Conservation (phyloP, 495 filamentous ascomycete species). For the Penicillium odoratum region DNA sequence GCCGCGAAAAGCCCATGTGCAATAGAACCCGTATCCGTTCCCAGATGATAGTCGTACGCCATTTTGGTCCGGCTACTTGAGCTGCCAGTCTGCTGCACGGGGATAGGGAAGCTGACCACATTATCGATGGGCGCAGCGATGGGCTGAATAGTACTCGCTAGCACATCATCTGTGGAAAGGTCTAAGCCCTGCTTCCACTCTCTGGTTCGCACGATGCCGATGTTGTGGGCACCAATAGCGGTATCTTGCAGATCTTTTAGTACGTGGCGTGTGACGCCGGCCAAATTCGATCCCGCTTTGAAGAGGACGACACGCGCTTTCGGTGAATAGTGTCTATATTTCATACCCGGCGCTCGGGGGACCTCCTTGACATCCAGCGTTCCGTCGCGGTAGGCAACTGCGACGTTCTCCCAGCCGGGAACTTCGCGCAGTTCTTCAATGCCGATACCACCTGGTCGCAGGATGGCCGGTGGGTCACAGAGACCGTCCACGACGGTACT, state of each 20-base stretch:
- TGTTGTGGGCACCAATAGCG: slow-evolving; percentile 38
- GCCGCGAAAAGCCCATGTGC: slow-evolving; percentile 86
- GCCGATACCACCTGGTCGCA: slow-evolving; percentile 89
- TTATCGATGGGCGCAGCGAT: slow-evolving; percentile 31
- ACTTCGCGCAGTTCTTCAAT: slow-evolving; percentile 74
- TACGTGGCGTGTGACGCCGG: slow-evolving; percentile 35
- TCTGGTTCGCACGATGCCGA: slow-evolving; percentile 50
- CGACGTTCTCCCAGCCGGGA: slow-evolving; percentile 77
- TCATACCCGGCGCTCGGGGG: slow-evolving; percentile 94
- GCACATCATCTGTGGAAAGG: slow-evolving; percentile 28
- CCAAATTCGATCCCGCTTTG: slow-evolving; percentile 50
- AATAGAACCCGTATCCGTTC: slow-evolving; percentile 65
- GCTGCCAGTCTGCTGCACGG: slow-evolving; percentile 29
- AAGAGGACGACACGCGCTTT: slow-evolving; percentile 84
- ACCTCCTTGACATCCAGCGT: slow-evolving; percentile 43
- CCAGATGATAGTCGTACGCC: slow-evolving; percentile 59
- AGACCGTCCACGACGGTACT: slow-evolving; percentile 96
- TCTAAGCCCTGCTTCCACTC: slow-evolving; percentile 42
- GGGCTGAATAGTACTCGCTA: slow-evolving; percentile 24
- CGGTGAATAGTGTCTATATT: slow-evolving; percentile 97
- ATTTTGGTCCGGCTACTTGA: slow-evolving; percentile 30
- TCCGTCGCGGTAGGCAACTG: slow-evolving; percentile 72
- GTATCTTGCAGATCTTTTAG: slow-evolving; percentile 38
- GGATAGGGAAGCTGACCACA: slow-evolving; percentile 34
- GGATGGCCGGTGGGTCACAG: slow-evolving; percentile 71